Evolutionary conservation across 805 yeast species (phyloP).

Genomic region (Lipomyces spencermartinsiae): DNA sequence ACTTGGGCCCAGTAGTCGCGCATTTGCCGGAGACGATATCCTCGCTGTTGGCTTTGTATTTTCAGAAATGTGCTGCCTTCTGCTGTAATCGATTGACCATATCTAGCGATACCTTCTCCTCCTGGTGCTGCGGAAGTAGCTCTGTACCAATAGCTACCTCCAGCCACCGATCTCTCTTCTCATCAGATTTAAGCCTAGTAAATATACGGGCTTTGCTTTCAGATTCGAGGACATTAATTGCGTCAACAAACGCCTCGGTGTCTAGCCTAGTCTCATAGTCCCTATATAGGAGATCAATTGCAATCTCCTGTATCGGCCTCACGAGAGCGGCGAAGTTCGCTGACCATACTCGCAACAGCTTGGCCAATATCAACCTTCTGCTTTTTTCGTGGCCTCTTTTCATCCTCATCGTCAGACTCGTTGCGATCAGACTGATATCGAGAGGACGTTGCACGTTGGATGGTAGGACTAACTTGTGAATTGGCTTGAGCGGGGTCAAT

Average conservation of each 20-base stretch:
- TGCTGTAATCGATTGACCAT: no score
- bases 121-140: not conserved
- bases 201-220: conserved; percentile 1
- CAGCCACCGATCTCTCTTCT: not conserved
- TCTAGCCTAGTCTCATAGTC: not conserved
- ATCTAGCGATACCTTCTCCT: not conserved
- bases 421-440: not conserved
- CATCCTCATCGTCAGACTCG: not conserved
- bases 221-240: not conserved
- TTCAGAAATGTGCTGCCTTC: no score
- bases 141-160: not conserved
- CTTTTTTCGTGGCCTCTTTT: not conserved
- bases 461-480: not conserved
- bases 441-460: not conserved
- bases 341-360: not conserved
- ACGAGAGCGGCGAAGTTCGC: not conserved
- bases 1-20: no score
- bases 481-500: not conserved
- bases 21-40: no score
- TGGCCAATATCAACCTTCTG: not conserved
- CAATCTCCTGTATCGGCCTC: not conserved
- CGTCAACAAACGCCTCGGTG: not conserved
- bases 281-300: not conserved
- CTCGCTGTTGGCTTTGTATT: no score
- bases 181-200: not conserved